Base-by-base conservation (phyloP, 116 monocot genomes). In the Thalassia testudinum region DNA sequence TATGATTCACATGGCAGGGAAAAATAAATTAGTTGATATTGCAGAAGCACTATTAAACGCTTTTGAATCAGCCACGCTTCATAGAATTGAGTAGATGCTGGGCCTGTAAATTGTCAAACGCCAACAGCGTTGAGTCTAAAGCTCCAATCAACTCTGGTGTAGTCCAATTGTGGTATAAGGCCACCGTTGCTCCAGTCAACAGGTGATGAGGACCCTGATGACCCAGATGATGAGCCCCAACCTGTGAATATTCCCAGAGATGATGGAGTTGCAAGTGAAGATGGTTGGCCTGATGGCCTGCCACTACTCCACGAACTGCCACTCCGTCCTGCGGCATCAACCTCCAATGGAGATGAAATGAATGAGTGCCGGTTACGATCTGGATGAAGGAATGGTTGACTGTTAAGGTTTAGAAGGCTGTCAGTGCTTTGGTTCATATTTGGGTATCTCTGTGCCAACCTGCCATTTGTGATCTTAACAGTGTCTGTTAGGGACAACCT, bases 81-180 rank as follows among this genome's bases (percentile, higher is more conserved):
- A 34, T 34, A 34, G 6, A 34, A 34, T 34, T 34, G 30, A 34
- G 3, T 34, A 10, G 30, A 34, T 34, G 30, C 30, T 34, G 30
- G 10, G 30, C 3, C 10, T 34, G 30, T 10, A 34, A 34, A 3
- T 34, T 10, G 3, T 10, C 30, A 10, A 3, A 34, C 6, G 30
- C 30, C 30, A 34, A 10, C 3, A 10, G 30, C 10, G 30, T 34
- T 10, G 30, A 34, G 10, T 34, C 30, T 10, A 34, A 86, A 27
- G 65, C 87, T 92, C 92, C 92, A 92, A 59, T 92, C 92, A 61
- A 92, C 77, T 50, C 63, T 62, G 38, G 79, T 66, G 42, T 83
- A 92, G 63, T 92, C 87, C 20, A 69, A 58, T 15, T 68, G 77
- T 0, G 68, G 42, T 37, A 60, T 64, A 8, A 48, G 42, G 21